Evolutionary conservation across 768 basidiomycete species (phyloP).

Genomic region (Trametes elegans): DNA sequence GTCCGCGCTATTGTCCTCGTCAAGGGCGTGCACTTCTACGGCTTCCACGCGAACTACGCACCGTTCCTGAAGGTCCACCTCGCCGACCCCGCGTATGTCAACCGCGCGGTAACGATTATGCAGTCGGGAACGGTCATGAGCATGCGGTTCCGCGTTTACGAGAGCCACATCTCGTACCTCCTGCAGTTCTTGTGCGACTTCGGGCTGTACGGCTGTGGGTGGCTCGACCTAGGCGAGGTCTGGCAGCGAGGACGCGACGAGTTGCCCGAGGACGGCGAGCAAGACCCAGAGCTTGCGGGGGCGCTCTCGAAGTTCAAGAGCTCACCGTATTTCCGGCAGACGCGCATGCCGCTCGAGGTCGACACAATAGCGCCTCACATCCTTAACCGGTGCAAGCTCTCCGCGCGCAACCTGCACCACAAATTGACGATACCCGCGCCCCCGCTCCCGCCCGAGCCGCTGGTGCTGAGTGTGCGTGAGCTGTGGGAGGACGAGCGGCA

Average conservation of each 20-base stretch:
- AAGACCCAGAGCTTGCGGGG: constrained; percentile 16
- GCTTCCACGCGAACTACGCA: constrained; percentile 79
- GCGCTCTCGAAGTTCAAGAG: constrained; percentile 34
- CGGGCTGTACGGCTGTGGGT: constrained; percentile 92
- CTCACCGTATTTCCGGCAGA: constrained; percentile 65
- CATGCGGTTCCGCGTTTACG: constrained; percentile 76
- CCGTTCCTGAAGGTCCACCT: constrained; percentile 89
- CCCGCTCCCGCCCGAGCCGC: constrained; percentile 56
- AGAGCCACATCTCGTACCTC: constrained; percentile 85
- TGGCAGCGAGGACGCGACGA: constrained; percentile 50
- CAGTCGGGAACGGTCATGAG: constrained; percentile 82
- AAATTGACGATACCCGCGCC: constrained; percentile 58
- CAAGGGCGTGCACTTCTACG: constrained; percentile 96
- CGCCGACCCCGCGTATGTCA: constrained; percentile 65
- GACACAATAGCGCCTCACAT: constrained; percentile 82
- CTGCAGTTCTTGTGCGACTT: constrained; percentile 96
- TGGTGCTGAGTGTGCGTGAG: constrained; percentile 87
- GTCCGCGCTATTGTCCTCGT: constrained; percentile 79
- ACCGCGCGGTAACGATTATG: constrained; percentile 71
- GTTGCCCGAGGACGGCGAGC: constrained; percentile 34
- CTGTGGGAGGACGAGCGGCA: constrained; percentile 96
- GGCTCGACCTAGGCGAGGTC: constrained; percentile 72
- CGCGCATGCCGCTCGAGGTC: constrained; percentile 75
- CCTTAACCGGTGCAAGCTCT: constrained; percentile 71
- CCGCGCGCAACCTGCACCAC: constrained; percentile 66